These are phyloP conservation scores for Penicillium nordicum DNA, from an alignment of 2,329 filamentous ascomycete species.

Conservation along the genomic window DNA sequence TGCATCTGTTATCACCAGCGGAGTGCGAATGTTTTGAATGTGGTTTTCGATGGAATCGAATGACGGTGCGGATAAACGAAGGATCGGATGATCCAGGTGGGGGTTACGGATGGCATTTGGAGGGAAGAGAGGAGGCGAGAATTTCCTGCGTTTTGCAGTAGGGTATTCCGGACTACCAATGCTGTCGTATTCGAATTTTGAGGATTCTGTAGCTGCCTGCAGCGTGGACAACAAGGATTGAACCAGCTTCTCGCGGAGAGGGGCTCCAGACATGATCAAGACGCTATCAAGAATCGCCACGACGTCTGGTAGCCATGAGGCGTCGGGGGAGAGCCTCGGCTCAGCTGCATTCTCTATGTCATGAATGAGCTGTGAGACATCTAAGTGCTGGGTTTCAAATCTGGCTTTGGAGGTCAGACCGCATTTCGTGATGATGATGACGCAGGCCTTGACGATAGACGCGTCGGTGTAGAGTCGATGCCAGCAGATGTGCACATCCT, in stretches of 20 bases:
- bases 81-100: constrained; percentile 36
- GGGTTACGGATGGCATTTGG: constrained; percentile 33
- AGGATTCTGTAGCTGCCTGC: constrained; percentile 19
- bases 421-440: constrained; percentile 27
- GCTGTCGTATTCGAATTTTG: constrained; percentile 4
- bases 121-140: constrained; percentile 34
- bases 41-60: constrained; percentile 62
- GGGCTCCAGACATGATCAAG: constrained; percentile 69
- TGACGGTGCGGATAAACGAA: constrained; percentile 46
- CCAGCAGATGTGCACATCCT: constrained; percentile 56
- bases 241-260: constrained; percentile 50
- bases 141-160: constrained; percentile 32
- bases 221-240: constrained; percentile 36
- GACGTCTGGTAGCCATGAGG: constrained; percentile 54
- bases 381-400: constrained; percentile 1
- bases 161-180: not conserved
- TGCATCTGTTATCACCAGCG: constrained; percentile 67
- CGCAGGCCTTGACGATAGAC: constrained; percentile 47
- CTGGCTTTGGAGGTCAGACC: constrained; percentile 9
- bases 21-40: constrained; percentile 50
- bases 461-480: constrained; percentile 57
- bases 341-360: constrained; percentile 12
- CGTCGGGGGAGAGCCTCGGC: constrained; percentile 19
- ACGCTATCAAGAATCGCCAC: constrained; percentile 70
- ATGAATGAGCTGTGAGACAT: constrained; percentile 13